Conservation (phyloP, 225 moss, liverwort and hornwort species). For the Antitrichia curtipendula region DNA sequence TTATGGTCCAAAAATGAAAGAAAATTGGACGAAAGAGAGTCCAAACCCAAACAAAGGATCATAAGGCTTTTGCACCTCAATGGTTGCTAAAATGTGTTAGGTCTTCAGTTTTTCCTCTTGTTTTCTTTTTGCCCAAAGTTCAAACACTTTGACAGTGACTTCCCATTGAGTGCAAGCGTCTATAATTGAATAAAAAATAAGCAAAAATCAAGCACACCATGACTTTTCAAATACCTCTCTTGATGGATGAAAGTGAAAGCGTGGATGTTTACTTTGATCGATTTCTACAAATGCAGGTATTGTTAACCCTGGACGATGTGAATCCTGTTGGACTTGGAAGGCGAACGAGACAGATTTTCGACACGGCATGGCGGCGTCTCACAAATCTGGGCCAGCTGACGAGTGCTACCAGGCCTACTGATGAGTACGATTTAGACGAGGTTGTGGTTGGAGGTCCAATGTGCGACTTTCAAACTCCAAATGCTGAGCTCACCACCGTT, state of each 20-base stretch:
- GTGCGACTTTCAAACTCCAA: slow-evolving; percentile 82
- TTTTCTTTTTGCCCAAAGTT: not conserved
- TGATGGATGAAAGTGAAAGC: not conserved
- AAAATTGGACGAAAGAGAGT: not conserved
- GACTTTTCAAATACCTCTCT: not conserved
- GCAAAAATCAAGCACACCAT: not conserved
- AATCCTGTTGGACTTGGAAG: slow-evolving; percentile 82
- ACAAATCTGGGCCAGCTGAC: slow-evolving; percentile 74
- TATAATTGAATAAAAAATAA: not conserved
- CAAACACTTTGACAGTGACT: not conserved
- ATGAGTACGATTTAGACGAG: slow-evolving; percentile 50
- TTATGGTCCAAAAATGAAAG: not conserved
- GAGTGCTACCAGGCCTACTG: slow-evolving; percentile 43
- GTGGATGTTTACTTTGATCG: not conserved
- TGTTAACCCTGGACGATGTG: slow-evolving; percentile 59
- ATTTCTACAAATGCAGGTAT: slow-evolving; percentile 3
- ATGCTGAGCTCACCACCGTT: slow-evolving; percentile 84
- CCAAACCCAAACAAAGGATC: not conserved
- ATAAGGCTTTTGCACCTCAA: not conserved
- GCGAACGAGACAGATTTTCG: slow-evolving; percentile 64
- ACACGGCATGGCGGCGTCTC: slow-evolving; percentile 72
- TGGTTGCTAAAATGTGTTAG: not conserved
- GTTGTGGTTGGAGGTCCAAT: slow-evolving; percentile 76
- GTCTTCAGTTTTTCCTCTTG: not conserved
- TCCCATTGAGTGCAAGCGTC: not conserved